Base-by-base conservation (phyloP, 768 basidiomycete genomes). In the Steccherinum ochraceum region DNA sequence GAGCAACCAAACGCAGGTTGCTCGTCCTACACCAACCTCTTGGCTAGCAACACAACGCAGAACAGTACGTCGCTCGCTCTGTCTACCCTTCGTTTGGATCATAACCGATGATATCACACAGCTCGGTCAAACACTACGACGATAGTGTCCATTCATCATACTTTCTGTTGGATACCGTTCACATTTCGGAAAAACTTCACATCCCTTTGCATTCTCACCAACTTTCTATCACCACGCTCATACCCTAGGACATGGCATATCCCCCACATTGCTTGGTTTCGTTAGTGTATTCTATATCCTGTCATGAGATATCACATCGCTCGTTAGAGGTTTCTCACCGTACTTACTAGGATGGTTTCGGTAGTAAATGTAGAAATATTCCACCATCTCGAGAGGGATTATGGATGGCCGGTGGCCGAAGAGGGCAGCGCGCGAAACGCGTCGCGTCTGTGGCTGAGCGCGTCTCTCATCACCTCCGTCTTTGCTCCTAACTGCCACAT, bases 41-140 rank as follows among this genome's bases (percentile, higher is more conserved):
- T 93, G 88, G 84, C 68, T 91, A 11, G 79, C 77, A 24, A 74
- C 80, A 49, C 83, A 89, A 61, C 75, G 89, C 51, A 69, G 69
- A 73, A 77, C 71, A 46, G 74, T 74, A 48, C 60, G 70, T 62
- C 19, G 16, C 23, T 21, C 10, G 12, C 18, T 44, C 13, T 46
- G 21, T 21, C 30, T 1, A 11, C 40, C 5, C n/a, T 25, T 21
- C 5, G 16, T 13, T 12, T 2, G 3, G 45, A 18, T 16, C 12
- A n/a, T 7, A n/a, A 46, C 25, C 40, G 26, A 19, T n/a, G 10
- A 12, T 40, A 12, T n/a, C n/a, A n/a, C 27, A 2, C 41, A 65
- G 64, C 56, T 65, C 16, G 62, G 64, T 11, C 62, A 61, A 43
- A 63, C 61, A 49, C 51, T 65, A 18, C 56, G 61, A n/a, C 63